phyloP scores from a whole-genome alignment of 2,329 filamentous ascomycete species.

The Fragosphaeria purpurea region DNA sequence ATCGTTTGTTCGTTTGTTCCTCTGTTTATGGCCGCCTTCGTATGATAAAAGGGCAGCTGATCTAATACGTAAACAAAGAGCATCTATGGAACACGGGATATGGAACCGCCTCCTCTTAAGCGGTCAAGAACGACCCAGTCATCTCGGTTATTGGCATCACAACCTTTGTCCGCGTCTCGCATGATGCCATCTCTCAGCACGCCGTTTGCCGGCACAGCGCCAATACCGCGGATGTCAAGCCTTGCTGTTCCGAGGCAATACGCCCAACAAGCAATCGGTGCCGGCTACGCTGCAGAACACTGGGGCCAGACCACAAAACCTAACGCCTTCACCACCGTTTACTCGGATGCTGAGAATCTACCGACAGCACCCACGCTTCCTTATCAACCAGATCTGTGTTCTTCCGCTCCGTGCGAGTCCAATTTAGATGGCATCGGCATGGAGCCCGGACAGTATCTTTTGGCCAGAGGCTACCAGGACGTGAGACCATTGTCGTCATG shows the following conservation, averaged over 20 bases:
- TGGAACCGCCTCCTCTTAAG: constrained; percentile 4
- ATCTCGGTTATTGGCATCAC: neutral
- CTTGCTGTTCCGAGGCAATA: neutral
- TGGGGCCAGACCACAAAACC: too few relatives aligned
- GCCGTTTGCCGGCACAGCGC: neutral
- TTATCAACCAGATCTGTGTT: too few relatives aligned
- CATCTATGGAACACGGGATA: too few relatives aligned
- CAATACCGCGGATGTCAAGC: neutral
- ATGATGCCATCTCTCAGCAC: constrained; percentile 6
- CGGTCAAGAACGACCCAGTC: constrained; percentile 5
- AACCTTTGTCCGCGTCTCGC: neutral
- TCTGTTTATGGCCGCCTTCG: too few relatives aligned
- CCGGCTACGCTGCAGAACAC: too few relatives aligned
- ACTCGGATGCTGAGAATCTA: too few relatives aligned
- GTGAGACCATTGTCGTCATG: neutral
- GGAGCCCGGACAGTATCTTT: constrained; percentile 9
- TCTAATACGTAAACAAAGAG: too few relatives aligned
- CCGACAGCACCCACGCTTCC: too few relatives aligned
- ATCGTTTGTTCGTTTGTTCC: neutral
- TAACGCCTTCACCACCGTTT: too few relatives aligned
- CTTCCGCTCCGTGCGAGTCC: too few relatives aligned
- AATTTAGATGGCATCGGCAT: constrained; percentile 7
- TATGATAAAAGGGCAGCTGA: too few relatives aligned
- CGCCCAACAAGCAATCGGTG: too few relatives aligned
- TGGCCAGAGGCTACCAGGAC: neutral